Base-by-base conservation (phyloP, 345 rosid genomes). In the Cardamine occulta region DNA sequence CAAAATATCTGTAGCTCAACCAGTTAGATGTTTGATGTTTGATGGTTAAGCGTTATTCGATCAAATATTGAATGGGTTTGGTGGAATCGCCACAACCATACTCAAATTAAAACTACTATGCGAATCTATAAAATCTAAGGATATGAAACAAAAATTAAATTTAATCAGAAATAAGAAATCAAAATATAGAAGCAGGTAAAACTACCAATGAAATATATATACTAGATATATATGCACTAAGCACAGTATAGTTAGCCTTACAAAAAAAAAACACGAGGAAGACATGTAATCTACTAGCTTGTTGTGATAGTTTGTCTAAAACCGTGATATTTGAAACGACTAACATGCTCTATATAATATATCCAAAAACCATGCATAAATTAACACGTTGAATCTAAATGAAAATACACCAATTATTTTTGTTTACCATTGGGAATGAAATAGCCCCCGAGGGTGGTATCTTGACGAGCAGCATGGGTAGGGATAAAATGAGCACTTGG, bases 381-480 rank as follows among this genome's bases (percentile, higher is more conserved):
- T 21, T 21, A 4, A 24, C 9, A 21, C 18, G 65, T 6, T 17
- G 37, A 8, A 1, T 18, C 31, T 28, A 32, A 42, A 45, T 12
- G 42, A n/a, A 17, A 26, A 11, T 14, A 32, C 2, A 32, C 35
- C 34, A 31, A 6, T 32, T 32, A 19, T 24, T 68, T 12, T 24
- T 24, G 2, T 31, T 23, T 68, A 75, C 85, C 89, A 32, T 84
- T 81, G 1, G 87, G 87, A 47, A 86, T 84, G 75, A 79, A 82
- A 74, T 84, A 86, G 3, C 79, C 79, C 6, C 74, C 79, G 17
- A 86, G 73, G 4, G 57, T 60, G 10, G 78, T 51, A 31, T 86
- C 87, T 19, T 48, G 61, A 5, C 26, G 66, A 2, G 86, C 72
- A 0, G 67, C 65, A 58, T 82, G 89, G 11, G 89, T 66, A 17